Conservation (phyloP, 768 basidiomycete genomes). For the Mycena polygramma region DNA sequence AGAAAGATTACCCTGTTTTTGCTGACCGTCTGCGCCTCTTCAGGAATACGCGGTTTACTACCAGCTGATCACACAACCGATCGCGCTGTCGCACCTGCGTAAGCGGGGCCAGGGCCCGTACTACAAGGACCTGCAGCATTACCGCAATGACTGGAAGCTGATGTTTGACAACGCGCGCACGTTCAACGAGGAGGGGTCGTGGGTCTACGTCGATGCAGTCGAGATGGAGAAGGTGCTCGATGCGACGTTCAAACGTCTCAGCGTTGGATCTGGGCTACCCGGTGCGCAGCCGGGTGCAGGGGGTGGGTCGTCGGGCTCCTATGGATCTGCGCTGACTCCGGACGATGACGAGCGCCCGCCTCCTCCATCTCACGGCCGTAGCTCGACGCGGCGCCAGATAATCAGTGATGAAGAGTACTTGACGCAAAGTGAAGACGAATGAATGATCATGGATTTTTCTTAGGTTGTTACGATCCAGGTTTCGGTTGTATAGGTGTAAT, state of each 20-base stretch:
- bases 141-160: conserved; percentile 84
- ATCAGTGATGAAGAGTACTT: conserved; percentile 81
- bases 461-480: neutral
- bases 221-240: conserved; percentile 94
- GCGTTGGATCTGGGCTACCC: conserved; percentile 80
- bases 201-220: conserved; percentile 94
- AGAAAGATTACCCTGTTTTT: neutral
- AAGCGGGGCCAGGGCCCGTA: conserved; percentile 75
- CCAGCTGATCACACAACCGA: conserved; percentile 87
- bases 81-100: conserved; percentile 88
- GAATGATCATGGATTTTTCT: conserved; percentile 16
- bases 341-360: conserved; percentile 81
- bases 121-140: conserved; percentile 82
- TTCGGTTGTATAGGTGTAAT: neutral
- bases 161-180: conserved; percentile 96
- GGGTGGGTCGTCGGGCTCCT: conserved; percentile 56
- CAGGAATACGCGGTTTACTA: conserved; percentile 96
- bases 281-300: conserved; percentile 63
- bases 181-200: conserved; percentile 95
- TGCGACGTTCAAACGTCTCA: conserved; percentile 72
- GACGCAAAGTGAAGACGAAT: conserved; percentile 83
- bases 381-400: conserved; percentile 78
- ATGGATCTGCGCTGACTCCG: conserved; percentile 71
- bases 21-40: conserved; percentile 24
- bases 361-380: conserved; percentile 64